Base-by-base conservation (phyloP, 2,329 filamentous ascomycete species). In the Fusarium sororula region DNA sequence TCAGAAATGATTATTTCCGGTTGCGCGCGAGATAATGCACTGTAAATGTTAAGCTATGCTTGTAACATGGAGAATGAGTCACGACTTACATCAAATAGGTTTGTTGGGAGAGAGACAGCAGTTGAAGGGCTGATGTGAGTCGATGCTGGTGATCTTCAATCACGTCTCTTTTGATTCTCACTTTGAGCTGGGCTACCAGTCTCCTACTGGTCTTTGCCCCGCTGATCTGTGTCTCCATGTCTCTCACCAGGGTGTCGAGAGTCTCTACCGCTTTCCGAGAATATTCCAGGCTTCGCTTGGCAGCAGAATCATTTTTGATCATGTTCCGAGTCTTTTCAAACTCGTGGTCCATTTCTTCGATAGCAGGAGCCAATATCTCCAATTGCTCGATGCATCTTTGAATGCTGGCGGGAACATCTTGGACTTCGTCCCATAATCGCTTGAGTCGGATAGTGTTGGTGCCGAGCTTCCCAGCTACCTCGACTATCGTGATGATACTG, bases 371-470 rank as follows among this genome's bases (percentile, higher is more conserved):
- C 0, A 73, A 9, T 1, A 73, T 22, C 5, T 70, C 65, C 1
- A 73, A 54, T 3, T 70, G 54, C 1, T 72, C 55, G 4, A 75
- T 60, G 2, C 41, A 66, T 39, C 39, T 22, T 11, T 3, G 35
- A 24, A 75, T 59, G 13, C 48, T 72, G 0, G 48, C 15, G 0
- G 71, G 72, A 3, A 73, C 60, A 37, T 74, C 54, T 11, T 75
- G 66, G 0, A 75, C 66, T 35, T 76, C 69, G 6, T 73, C 51
- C 74, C 74, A 76, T 14, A 76, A 58, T 0, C 57, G 56, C 12
- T 75, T 76, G 1, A 76, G 66, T 14, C 44, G 41, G 4, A 73
- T 26, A 0, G 47, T 54, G 18, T 60, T 73, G 2, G 63, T 50
- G 22, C 56, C 69, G 3, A 76, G n/a, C 32, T 76, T 75, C 6